phyloP scores from a whole-genome alignment of 2,329 filamentous ascomycete genomes.

The Fusarium camptoceras region DNA sequence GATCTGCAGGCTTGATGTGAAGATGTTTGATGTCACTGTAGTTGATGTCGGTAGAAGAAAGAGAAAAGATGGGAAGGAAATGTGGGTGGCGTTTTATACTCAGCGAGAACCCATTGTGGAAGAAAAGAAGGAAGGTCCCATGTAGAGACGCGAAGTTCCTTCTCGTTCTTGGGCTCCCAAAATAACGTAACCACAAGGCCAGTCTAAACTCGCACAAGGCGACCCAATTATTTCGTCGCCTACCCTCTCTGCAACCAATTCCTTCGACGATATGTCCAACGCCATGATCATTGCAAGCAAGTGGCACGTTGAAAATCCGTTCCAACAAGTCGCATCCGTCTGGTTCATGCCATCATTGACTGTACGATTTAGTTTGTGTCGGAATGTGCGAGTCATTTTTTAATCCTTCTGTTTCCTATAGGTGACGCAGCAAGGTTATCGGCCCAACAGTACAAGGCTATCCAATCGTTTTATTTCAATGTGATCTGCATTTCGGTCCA shows the following conservation, averaged over 20 bases:
- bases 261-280: too few species aligned
- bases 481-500: not conserved
- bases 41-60: not conserved
- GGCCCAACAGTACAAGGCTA: fast-evolving
- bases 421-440: not conserved
- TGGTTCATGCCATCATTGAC: too few species aligned
- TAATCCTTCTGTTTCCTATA: fast-evolving
- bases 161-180: not conserved
- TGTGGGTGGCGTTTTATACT: not conserved
- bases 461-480: not conserved
- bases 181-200: not conserved
- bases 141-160: not conserved
- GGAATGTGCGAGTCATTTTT: too few species aligned
- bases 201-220: fast-evolving
- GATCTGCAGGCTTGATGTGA: not conserved
- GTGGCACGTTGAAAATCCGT: too few species aligned
- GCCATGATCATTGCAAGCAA: not conserved
- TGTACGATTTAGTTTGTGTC: too few species aligned
- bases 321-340: too few species aligned
- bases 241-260: too few species aligned
- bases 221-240: not conserved
- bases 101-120: not conserved
- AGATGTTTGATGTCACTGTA: not conserved
- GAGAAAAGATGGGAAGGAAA: not conserved
- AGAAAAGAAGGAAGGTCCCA: not conserved